A percentile compares a stretch with the other conserved stretches of the same genome.
Conservation (phyloP, 495 filamentous ascomycete species). For the Lasiosphaeria hispida region DNA sequence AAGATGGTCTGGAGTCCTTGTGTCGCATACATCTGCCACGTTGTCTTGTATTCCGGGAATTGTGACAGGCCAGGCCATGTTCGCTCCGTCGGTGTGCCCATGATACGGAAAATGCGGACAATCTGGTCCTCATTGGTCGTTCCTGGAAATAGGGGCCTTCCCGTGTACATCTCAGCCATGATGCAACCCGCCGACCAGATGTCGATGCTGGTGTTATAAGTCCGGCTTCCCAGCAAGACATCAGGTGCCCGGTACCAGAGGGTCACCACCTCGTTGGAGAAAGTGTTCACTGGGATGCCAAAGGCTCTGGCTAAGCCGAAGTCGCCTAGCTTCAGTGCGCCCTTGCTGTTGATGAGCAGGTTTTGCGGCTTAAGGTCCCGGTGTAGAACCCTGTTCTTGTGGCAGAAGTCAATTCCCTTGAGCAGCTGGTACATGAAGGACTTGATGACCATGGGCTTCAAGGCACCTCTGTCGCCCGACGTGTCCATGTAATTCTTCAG, state of each 20-base stretch:
- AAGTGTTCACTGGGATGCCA: conserved; percentile 96
- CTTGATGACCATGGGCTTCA: conserved; percentile 86
- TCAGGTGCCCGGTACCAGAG: conserved; percentile 96
- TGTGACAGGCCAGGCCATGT: conserved; percentile 88
- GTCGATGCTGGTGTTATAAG: conserved; percentile 96
- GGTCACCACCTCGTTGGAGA: conserved; percentile 96
- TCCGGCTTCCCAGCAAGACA: conserved; percentile 83
- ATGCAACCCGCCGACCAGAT: conserved; percentile 98
- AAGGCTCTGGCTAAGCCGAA: conserved; percentile 92
- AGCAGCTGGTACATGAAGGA: conserved; percentile 97
- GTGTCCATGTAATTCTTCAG: conserved; percentile 99
- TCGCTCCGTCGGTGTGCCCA: conserved; percentile 91
- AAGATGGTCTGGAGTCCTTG: conserved; percentile 82
- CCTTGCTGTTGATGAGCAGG: conserved; percentile 88
- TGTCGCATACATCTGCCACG: conserved; percentile 92
- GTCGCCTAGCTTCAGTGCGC: conserved; percentile 88
- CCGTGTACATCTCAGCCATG: conserved; percentile 98
- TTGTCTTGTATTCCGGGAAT: conserved; percentile 92
- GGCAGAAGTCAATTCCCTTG: conserved; percentile 92
- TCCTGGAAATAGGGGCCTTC: conserved; percentile 87
- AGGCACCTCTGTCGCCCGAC: conserved; percentile 73
- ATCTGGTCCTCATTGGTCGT: conserved; percentile 97
- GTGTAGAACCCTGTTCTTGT: conserved; percentile 92
- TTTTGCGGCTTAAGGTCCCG: conserved; percentile 97
- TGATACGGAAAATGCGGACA: conserved; percentile 91